phyloP scores from a whole-genome alignment of 2,329 filamentous ascomycete genomes.

The Monosporascus sp. region DNA sequence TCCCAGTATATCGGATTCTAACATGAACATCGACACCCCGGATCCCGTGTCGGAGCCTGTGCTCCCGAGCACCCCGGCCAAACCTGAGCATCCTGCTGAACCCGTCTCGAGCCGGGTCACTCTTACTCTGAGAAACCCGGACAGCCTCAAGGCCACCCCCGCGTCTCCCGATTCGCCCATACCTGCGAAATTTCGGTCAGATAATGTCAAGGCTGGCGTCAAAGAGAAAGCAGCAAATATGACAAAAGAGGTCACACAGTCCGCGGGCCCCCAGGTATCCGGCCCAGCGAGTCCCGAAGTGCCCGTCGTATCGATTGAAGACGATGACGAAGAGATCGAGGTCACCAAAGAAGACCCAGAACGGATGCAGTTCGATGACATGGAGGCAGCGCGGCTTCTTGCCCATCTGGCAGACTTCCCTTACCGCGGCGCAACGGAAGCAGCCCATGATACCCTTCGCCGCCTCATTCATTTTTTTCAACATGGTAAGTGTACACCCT shows the following conservation, averaged over 20 bases:
- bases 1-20: slow-evolving; percentile 22
- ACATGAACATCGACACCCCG: slow-evolving; percentile 36
- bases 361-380: slow-evolving; percentile 9
- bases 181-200: slow-evolving; percentile 15
- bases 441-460: slow-evolving; percentile 20
- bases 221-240: slow-evolving; percentile 38
- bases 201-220: slow-evolving; percentile 38
- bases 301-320: slow-evolving; percentile 35
- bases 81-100: slow-evolving; percentile 30
- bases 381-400: slow-evolving; percentile 10
- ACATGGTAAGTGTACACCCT: slow-evolving; percentile 17
- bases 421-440: slow-evolving; percentile 21
- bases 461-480: slow-evolving; percentile 22
- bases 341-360: slow-evolving; percentile 28
- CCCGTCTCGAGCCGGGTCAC: slow-evolving; percentile 54
- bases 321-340: slow-evolving; percentile 26
- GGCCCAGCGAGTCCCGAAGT: slow-evolving; percentile 38
- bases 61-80: slow-evolving; percentile 35
- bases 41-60: slow-evolving; percentile 30
- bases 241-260: slow-evolving; percentile 19
- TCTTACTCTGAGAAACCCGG: slow-evolving; percentile 50
- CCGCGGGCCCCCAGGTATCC: slow-evolving; percentile 31
- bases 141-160: slow-evolving; percentile 33
- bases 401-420: slow-evolving; percentile 22
- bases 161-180: slow-evolving; percentile 40